Evolutionary conservation across 805 yeast genomes (phyloP).

Genomic region (Wickerhamomyces kurtzmanii): DNA sequence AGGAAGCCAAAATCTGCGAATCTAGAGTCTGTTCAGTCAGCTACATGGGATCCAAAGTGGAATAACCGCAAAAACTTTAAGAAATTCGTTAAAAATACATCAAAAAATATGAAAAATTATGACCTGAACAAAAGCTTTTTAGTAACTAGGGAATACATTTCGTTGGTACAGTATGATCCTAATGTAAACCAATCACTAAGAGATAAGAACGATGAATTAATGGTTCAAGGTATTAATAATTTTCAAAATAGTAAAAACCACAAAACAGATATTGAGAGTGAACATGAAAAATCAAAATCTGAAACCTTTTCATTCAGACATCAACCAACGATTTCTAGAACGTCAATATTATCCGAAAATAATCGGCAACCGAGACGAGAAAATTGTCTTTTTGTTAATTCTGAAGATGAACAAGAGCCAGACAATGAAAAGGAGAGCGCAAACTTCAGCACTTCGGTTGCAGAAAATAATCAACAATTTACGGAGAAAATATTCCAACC

Average conservation of each 20-base stretch:
- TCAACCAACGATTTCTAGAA: conserved; percentile 8
- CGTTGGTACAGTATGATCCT: conserved; percentile 16
- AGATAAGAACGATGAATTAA: conserved; percentile 1
- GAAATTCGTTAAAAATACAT: conserved; percentile 22
- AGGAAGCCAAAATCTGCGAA: conserved; percentile 2
- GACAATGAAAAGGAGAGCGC: too few relatives aligned
- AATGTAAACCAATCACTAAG: not conserved
- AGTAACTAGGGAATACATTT: conserved; percentile 23
- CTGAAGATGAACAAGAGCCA: too few relatives aligned
- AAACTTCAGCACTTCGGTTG: too few relatives aligned
- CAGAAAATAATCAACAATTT: too few relatives aligned
- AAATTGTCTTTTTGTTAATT: too few relatives aligned
- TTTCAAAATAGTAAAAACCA: conserved; percentile 4
- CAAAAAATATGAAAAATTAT: conserved; percentile 7
- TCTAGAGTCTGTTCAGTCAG: not conserved
- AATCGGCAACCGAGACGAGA: too few relatives aligned
- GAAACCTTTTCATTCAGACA: conserved; percentile 1
- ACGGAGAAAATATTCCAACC: too few relatives aligned
- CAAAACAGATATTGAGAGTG: conserved; percentile 4
- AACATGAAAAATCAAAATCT: conserved; percentile 1
- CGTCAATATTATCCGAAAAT: too few relatives aligned
- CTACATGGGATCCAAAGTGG: conserved; percentile 13
- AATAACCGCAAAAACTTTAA: conserved; percentile 28
- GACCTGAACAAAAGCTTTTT: conserved; percentile 14
- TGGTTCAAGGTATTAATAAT: not conserved